Percentiles rank a stretch among this genome's conserved stretches.
phyloP scores from a whole-genome alignment of 1,284 basidiomycete species.

The Tremellales sp. region DNA sequence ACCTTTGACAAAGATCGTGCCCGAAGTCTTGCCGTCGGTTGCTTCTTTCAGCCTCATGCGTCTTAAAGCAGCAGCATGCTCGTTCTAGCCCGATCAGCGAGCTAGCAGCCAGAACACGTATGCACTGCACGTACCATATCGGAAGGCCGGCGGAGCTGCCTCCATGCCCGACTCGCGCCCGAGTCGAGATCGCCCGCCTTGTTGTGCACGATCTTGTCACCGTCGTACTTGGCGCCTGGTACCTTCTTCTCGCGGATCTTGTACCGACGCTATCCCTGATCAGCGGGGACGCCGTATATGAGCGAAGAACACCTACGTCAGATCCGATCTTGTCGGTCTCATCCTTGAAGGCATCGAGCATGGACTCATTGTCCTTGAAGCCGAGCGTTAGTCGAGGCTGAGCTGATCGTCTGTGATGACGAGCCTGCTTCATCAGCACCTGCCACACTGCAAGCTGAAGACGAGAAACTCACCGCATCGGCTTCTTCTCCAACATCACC shows the following conservation, averaged over 20 bases:
- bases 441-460: too few species aligned
- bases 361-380: constrained; percentile 34
- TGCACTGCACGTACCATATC: constrained; percentile 67
- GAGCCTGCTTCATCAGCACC: too few species aligned
- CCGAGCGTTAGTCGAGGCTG: constrained; percentile 33
- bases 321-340: constrained; percentile 39
- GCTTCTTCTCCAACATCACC: constrained; percentile 30
- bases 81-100: constrained; percentile 61
- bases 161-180: constrained; percentile 71
- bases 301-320: constrained; percentile 26
- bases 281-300: not conserved
- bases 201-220: constrained; percentile 65
- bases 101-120: not conserved
- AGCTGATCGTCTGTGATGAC: too few species aligned
- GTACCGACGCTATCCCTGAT: constrained; percentile 52
- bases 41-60: constrained; percentile 68
- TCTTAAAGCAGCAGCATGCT: constrained; percentile 82
- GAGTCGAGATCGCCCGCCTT: constrained; percentile 72
- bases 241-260: constrained; percentile 63
- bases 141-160: constrained; percentile 76
- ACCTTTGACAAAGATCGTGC: constrained; percentile 93
- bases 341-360: constrained; percentile 41
- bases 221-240: constrained; percentile 76
- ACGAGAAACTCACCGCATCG: constrained; percentile 2
- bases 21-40: constrained; percentile 70